Evolutionary conservation across 148 eudicot genomes (phyloP), one percentile per base, ranked within the genome.

Genomic region (Dianthus caryophyllus): DNA sequence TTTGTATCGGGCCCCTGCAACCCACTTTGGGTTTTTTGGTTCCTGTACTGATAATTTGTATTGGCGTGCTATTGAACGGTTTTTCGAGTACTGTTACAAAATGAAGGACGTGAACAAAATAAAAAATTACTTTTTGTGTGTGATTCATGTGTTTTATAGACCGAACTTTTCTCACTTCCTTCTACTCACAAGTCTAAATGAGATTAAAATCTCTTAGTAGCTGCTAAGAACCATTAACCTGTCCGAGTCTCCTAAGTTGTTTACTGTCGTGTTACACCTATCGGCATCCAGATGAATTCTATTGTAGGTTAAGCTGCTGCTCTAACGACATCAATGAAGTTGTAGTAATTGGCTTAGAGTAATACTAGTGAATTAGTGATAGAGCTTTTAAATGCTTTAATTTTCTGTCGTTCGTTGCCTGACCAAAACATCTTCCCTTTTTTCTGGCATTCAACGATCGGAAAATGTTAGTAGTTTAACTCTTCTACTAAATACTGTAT

Each of bases 21-120:
- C 56, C 13, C 26, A 20, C 56, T 1, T 4, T 6, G n/a, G n/a
- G n/a, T n/a, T n/a, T n/a, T n/a, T n/a, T n/a, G n/a, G n/a, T 29
- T 12, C 54, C 50, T 68, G 20, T 15, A 30, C 44, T 17, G n/a
- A 24, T 69, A n/a, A 18, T 53, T 3, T 54, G 62, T 58, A 39
- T 36, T n/a, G n/a, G n/a, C n/a, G n/a, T n/a, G n/a, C n/a, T n/a
- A n/a, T n/a, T n/a, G n/a, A n/a, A n/a, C n/a, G n/a, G n/a, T n/a
- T n/a, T n/a, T n/a, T n/a, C n/a, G n/a, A n/a, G n/a, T n/a, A n/a
- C 27, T 55, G 36, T 17, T 26, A 0, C 11, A n/a, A 8, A 8
- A 33, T 33, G 3, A 33, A 33, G 3, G 39, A 33, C 8, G 8
- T 33, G 8, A 33, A 33, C 8, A 33, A 33, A 8, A 3, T 33